phyloP scores from a whole-genome alignment of 345 rosid species.

The Moricandia arvensis region DNA sequence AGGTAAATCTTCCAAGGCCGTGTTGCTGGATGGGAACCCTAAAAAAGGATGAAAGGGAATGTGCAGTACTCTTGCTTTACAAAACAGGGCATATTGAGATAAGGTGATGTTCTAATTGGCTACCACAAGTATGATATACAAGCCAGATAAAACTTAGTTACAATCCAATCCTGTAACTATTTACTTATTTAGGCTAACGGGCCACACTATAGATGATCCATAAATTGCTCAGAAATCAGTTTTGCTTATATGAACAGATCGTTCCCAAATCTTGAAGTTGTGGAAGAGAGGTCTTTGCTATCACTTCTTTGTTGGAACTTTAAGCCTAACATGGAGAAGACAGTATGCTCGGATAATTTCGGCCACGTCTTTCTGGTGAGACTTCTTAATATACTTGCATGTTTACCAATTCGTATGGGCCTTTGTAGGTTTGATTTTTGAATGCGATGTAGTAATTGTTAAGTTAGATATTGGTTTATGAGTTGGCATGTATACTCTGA shows the following conservation, averaged over 20 bases:
- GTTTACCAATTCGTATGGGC: slow-evolving; percentile 7
- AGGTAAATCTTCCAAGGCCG: slow-evolving; percentile 53
- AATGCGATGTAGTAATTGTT: background rate
- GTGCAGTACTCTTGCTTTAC: slow-evolving; percentile 61
- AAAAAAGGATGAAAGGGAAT: slow-evolving; percentile 48
- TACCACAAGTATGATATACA: slow-evolving; percentile 13
- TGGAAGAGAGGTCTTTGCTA: slow-evolving; percentile 62
- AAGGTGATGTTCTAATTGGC: slow-evolving; percentile 45
- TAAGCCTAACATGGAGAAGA: slow-evolving; percentile 65
- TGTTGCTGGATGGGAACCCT: slow-evolving; percentile 79
- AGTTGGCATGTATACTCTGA: background rate
- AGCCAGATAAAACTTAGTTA: slow-evolving; percentile 10
- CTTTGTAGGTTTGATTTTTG: slow-evolving; percentile 1
- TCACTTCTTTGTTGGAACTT: slow-evolving; percentile 78
- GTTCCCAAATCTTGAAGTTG: slow-evolving; percentile 68
- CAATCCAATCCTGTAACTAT: slow-evolving; percentile 8
- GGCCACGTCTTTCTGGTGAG: slow-evolving; percentile 67
- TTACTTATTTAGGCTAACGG: background rate
- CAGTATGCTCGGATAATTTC: slow-evolving; percentile 51
- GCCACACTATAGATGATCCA: slow-evolving; percentile 7
- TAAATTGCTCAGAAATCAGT: slow-evolving; percentile 5
- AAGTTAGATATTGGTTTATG: slow-evolving; percentile 16
- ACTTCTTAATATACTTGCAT: slow-evolving; percentile 7
- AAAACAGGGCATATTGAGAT: slow-evolving; percentile 73
- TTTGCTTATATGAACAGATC: slow-evolving; percentile 54